Base-by-base conservation (phyloP, 2,329 filamentous ascomycete species). In the Colletotrichum orchidophilum region DNA sequence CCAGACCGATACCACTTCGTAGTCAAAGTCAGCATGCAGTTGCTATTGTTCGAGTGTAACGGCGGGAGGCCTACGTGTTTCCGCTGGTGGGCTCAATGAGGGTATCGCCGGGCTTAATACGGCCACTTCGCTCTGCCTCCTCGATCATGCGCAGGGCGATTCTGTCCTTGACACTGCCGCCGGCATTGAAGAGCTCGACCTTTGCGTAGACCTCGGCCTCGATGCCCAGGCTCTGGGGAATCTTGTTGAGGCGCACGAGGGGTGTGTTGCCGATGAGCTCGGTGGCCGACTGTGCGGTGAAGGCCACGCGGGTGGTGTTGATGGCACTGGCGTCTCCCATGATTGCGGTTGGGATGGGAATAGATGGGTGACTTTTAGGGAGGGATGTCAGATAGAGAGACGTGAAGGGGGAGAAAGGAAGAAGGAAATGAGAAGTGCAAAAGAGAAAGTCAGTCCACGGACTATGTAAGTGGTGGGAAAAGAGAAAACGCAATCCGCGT, bases 71-170 rank as follows among this genome's bases (percentile, higher is more conserved):
- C 62, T 80, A 87, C 86, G 96, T 99, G 82, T 99, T 99, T 66
- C 96, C 96, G 79, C 94, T 97, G 58, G 96, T 99, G 11, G 96
- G 96, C 88, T 99, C 96, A 79, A 99, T 99, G 78, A 99, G 85
- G 63, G 95, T 98, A 83, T 98, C 95, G 67, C 96, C 96, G 31
- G 96, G 96, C 88, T 96, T 98, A 84, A 99, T 98, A 75, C 96
- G 91, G 55, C 96, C 96, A 63, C 89, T 92, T 79, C 90, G 91
- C 87, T 99, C 96, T 15, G 96, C 96, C 81, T 96, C 93, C 83
- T 98, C 95, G 73, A 99, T 93, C 96, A 99, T 99, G 78, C 96
- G 93, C 80, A 98, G 85, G 26, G 96, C 96, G 80, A 99, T 99
- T 72, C 95, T 89, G 83, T 98, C 95, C 83, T 98, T 98, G 79